Conservation (phyloP, 352 stramenopile genomes). For the Pythium sp. region DNA sequence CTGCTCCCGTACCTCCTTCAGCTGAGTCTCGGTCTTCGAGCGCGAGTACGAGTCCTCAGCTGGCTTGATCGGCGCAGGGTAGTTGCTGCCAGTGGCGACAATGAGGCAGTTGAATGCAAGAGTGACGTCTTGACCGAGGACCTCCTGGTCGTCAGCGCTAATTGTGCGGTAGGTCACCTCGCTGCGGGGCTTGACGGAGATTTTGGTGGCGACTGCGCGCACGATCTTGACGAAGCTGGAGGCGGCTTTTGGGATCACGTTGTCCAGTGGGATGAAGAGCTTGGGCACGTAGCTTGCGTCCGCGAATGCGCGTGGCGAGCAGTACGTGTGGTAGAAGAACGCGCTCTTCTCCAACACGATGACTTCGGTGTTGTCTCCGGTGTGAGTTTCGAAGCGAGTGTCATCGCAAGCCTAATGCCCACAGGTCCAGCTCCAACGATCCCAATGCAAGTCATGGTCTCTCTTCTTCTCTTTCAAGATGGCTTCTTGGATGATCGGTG, state of each 20-base stretch:
- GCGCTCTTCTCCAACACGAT: conserved; percentile 57
- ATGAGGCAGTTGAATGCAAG: conserved; percentile 55
- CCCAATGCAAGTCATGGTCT: conserved; percentile 29
- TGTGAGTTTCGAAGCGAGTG: conserved; percentile 36
- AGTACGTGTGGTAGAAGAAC: conserved; percentile 47
- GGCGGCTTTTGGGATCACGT: conserved; percentile 33
- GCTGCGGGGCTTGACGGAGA: background rate
- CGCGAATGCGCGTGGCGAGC: conserved; percentile 48
- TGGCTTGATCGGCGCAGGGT: conserved; percentile 54
- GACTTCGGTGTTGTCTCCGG: conserved; percentile 40
- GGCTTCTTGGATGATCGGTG: background rate
- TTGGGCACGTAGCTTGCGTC: conserved; percentile 44
- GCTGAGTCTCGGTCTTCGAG: conserved; percentile 18
- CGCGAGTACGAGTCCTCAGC: conserved; percentile 19
- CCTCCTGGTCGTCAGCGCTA: background rate
- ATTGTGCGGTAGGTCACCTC: conserved; percentile 11
- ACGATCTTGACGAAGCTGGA: conserved; percentile 10
- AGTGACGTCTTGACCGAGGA: conserved; percentile 2
- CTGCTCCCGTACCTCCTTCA: conserved; percentile 27
- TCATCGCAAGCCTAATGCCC: conserved; percentile 40
- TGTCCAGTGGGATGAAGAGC: conserved; percentile 67
- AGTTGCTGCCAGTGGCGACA: conserved; percentile 53
- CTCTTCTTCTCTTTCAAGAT: too few relatives aligned
- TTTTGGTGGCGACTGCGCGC: background rate
- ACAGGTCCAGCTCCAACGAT: conserved; percentile 60